Evolutionary conservation across 495 filamentous ascomycete species (phyloP), one percentile per base, ranked within the genome.

Genomic region (Daldinia bambusicola): DNA sequence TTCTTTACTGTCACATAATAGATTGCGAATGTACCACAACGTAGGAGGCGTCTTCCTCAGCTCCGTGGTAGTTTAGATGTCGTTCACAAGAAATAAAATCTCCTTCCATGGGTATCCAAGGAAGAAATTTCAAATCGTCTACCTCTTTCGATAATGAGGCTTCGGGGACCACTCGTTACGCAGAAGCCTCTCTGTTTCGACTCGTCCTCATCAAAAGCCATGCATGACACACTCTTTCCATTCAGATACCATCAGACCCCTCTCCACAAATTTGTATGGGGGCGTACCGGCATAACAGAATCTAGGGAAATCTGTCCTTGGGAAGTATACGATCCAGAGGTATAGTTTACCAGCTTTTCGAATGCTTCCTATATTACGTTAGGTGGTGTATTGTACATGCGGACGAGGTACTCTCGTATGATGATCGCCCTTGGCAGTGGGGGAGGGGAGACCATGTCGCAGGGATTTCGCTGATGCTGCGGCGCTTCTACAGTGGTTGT

Each of bases 351-450:
- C 9, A 31, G 6, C 48, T 48, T 36, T 36, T 1, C 9, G 5
- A 6, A 2, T 10, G 34, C 34, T 10, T 36, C 9, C 34, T 36
- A 36, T 10, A 26, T 26, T 26, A 26, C 26, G 3, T 26, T 26
- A 26, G n/a, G n/a, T n/a, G n/a, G 1, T 26, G 26, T 26, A 26
- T 3, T 1, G 3, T 26, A 36, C 34, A 36, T 6, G 34, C 34
- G 34, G 34, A 36, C 34, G 6, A 66, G 59, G 64, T 65, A 61
- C 60, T 20, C 59, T 68, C 61, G 66, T 73, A 73, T 66, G 66
- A 69, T 73, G 65, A 73, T 73, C 70, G 70, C 65, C 70, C 65
- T 72, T 66, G 66, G 70, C 61, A 55, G 66, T 73, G 61, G 70
- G 69, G 63, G 56, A 37, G 48, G 52, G 56, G 30, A 38, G 52